phyloP scores from a whole-genome alignment of 2,329 filamentous ascomycete species.

The Westerdykella sp. region DNA sequence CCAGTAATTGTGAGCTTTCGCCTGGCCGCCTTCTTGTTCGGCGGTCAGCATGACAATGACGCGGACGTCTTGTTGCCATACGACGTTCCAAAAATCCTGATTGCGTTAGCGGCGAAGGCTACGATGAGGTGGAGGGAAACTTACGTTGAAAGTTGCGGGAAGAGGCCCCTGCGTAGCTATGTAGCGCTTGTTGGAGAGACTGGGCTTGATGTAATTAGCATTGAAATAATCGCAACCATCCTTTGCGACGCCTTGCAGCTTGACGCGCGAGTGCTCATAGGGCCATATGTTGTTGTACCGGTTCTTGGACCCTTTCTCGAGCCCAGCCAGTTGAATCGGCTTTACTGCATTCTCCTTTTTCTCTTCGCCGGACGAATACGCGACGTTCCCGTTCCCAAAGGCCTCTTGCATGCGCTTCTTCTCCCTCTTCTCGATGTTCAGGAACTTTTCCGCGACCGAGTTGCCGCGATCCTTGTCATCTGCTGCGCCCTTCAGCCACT shows the following conservation, averaged over 20 bases:
- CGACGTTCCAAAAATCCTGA: slow-evolving; percentile 93
- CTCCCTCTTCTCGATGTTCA: slow-evolving; percentile 77
- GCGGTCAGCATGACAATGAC: slow-evolving; percentile 96
- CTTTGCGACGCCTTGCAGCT: slow-evolving; percentile 59
- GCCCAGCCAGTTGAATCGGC: slow-evolving; percentile 72
- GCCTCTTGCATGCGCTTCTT: slow-evolving; percentile 89
- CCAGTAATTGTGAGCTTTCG: slow-evolving; percentile 97
- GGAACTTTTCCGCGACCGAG: slow-evolving; percentile 72
- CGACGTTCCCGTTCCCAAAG: slow-evolving; percentile 55
- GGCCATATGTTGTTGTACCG: slow-evolving; percentile 97
- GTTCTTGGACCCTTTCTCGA: slow-evolving; percentile 93
- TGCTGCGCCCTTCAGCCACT: slow-evolving; percentile 69
- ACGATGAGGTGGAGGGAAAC: slow-evolving; percentile 20
- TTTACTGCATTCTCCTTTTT: slow-evolving; percentile 29
- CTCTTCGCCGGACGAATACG: slow-evolving; percentile 38
- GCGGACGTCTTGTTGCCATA: slow-evolving; percentile 94
- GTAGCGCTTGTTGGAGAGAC: slow-evolving; percentile 81
- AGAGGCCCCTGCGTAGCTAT: slow-evolving; percentile 94
- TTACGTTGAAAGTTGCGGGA: slow-evolving; percentile 82
- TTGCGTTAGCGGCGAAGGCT: background rate
- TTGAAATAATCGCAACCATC: slow-evolving; percentile 91
- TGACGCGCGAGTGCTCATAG: slow-evolving; percentile 88
- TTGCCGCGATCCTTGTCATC: slow-evolving; percentile 67
- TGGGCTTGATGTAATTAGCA: slow-evolving; percentile 76
- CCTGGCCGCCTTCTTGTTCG: slow-evolving; percentile 83